phyloP scores from a whole-genome alignment of 257 asterid genomes.

The Jacaranda copaia region DNA sequence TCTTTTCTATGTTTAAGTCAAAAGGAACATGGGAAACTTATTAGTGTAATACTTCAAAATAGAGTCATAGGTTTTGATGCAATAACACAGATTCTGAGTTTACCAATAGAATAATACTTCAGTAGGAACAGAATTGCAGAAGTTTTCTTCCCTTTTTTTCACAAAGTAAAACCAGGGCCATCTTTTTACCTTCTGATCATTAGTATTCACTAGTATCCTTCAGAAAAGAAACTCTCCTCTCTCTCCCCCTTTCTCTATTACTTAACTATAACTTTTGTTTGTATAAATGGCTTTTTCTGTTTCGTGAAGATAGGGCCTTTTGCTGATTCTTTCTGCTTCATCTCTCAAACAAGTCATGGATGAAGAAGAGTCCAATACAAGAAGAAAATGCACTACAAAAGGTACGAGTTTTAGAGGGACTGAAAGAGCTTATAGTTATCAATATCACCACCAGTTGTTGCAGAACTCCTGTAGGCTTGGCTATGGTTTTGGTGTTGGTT shows the following conservation, averaged over 20 bases:
- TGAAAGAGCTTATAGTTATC: conserved; percentile 45
- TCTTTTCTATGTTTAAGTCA: conserved; percentile 27
- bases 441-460: conserved; percentile 37
- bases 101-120: conserved; percentile 29
- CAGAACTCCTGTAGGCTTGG: conserved; percentile 49
- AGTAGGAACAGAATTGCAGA: neutral
- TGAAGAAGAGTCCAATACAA: conserved; percentile 51
- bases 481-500: conserved; percentile 60
- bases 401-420: conserved; percentile 40
- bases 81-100: neutral
- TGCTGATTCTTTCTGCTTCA: conserved; percentile 38
- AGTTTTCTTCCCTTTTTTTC: neutral
- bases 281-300: conserved; percentile 51
- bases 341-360: conserved; percentile 46
- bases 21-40: conserved; percentile 23
- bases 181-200: conserved; percentile 38
- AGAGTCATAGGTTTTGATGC: conserved; percentile 7
- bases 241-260: conserved; percentile 26
- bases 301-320: conserved; percentile 68
- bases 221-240: too few relatives aligned
- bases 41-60: conserved; percentile 3
- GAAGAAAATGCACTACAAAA: conserved; percentile 58
- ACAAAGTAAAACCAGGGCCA: conserved; percentile 21
- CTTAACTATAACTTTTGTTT: conserved; percentile 43
- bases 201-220: conserved; percentile 25